A percentile compares a stretch with the other conserved stretches of the same genome.
These are phyloP conservation scores for Microbotryum scabiosae DNA, from an alignment of 1,284 basidiomycete species.

Conservation along the genomic window DNA sequence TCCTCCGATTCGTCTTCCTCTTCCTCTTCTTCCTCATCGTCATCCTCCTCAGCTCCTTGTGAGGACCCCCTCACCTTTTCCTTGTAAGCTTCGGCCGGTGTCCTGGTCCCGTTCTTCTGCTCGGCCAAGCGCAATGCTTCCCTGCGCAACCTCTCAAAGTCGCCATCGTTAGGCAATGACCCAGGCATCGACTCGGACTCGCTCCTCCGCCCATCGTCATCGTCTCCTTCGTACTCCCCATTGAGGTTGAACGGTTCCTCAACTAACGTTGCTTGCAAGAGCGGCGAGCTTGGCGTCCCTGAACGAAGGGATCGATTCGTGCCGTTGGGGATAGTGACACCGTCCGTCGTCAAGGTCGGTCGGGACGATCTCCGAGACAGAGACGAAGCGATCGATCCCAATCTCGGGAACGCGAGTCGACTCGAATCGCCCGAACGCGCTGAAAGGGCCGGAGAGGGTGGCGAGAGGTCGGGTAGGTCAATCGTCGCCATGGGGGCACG, in stretches of 20 bases:
- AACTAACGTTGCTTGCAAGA: constrained; percentile 19
- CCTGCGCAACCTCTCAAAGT: constrained; percentile 27
- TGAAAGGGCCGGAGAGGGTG: constrained; percentile 58
- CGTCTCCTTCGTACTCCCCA: constrained; percentile 21
- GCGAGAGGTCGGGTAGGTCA: constrained; percentile 76
- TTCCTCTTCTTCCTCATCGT: constrained; percentile 11
- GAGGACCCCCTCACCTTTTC: constrained; percentile 11
- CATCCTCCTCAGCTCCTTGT: constrained; percentile 18
- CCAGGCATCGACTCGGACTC: constrained; percentile 34
- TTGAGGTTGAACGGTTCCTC: constrained; percentile 16
- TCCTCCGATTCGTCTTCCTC: constrained; percentile 13
- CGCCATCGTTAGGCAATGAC: constrained; percentile 33
- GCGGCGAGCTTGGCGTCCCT: constrained; percentile 18
- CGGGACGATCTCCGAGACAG: constrained; percentile 28
- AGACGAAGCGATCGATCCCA: constrained; percentile 26
- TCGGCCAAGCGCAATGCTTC: constrained; percentile 6
- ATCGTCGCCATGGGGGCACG: constrained; percentile 56
- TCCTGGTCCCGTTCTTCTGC: constrained; percentile 5
- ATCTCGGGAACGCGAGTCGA: constrained; percentile 27
- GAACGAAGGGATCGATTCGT: constrained; percentile 3
- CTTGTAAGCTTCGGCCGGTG: constrained; percentile 30
- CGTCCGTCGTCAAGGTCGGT: constrained; percentile 13
- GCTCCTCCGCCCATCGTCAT: constrained; percentile 17
- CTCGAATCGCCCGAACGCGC: constrained; percentile 63
- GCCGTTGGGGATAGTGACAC: constrained; percentile 5